phyloP scores from a whole-genome alignment of 768 basidiomycete species.

The Boletus vinaceobasis region DNA sequence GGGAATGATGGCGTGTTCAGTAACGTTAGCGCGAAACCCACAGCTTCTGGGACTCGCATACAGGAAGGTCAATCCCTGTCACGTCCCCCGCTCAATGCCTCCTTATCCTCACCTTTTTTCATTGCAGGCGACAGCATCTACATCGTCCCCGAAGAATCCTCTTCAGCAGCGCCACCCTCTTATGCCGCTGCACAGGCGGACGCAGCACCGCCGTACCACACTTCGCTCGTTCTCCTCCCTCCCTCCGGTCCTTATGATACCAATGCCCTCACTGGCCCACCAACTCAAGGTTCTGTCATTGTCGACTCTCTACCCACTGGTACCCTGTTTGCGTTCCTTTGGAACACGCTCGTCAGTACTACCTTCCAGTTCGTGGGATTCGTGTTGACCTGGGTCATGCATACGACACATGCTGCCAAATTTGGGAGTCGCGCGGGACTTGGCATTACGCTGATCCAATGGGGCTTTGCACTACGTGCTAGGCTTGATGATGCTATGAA shows the following conservation, averaged over 20 bases:
- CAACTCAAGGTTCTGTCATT: conserved; percentile 66
- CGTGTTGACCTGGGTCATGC: conserved; percentile 89
- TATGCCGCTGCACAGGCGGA: conserved; percentile 92
- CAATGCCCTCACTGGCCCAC: conserved; percentile 44
- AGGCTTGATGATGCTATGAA: conserved; percentile 42
- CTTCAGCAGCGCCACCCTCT: conserved; percentile 85
- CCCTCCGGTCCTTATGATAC: conserved; percentile 20
- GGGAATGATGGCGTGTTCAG: conserved; percentile 92
- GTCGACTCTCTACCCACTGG: conserved; percentile 87
- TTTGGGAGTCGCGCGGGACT: conserved; percentile 92
- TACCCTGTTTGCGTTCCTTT: conserved; percentile 81
- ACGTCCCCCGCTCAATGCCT: not conserved
- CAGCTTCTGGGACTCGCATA: conserved; percentile 49
- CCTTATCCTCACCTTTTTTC: conserved; percentile 1
- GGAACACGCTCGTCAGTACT: conserved; percentile 89
- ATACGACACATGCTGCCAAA: conserved; percentile 90
- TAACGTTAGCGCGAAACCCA: conserved; percentile 88
- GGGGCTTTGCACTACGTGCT: conserved; percentile 78
- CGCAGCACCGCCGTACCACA: conserved; percentile 97
- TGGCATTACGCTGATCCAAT: conserved; percentile 95
- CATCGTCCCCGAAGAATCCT: conserved; percentile 77
- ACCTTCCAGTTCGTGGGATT: conserved; percentile 98
- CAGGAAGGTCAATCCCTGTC: conserved; percentile 46
- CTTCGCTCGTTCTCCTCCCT: conserved; percentile 93
- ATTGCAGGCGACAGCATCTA: conserved; percentile 65